Evolutionary conservation across 371 early-diverging fungal species (phyloP), one percentile per base, ranked within the genome.

Genomic region (Thermomucor indicae-seudaticae): DNA sequence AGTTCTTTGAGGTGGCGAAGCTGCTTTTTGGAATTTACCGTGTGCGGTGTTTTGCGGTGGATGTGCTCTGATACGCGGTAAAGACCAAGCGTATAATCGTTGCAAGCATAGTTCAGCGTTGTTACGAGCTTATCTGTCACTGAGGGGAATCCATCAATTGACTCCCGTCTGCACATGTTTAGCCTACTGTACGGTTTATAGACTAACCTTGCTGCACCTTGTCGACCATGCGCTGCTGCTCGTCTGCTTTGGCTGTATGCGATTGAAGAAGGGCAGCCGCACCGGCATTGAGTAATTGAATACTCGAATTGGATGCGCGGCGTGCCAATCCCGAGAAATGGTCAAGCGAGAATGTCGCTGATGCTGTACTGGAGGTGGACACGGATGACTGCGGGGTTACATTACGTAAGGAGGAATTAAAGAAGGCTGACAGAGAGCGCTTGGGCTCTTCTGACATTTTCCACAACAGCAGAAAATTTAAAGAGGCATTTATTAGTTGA

Each of bases 61-160:
- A 69, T 59, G 48, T 69, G 70, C 11, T 69, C 70, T 12, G 57
- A 52, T 41, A 69, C 49, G 34, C 63, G 51, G 28, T 57, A 60
- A 8, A 69, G 49, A n/a, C 62, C 57, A 22, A 65, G 30, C 2
- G 70, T 58, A 16, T 58, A 48, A 28, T 62, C 65, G 31, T 69
- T 69, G 7, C 64, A 35, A 1, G 62, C 47, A 14, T 53, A 34
- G 43, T 59, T 47, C 6, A 69, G 39, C 10, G 54, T 29, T 16
- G 14, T 39, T 22, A 29, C 38, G 4, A 39, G 10, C 3, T 27
- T 41, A 1, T 19, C 19, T 19, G 35, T 19, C 20, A 34, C 47
- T 47, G 22, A 16, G 1, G 28, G 28, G 6, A 47, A 7, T 10
- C 32, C 10, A 10, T 32, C 31, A 47, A 29, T 31, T 19, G 12